phyloP scores from a whole-genome alignment of 164 flowering plant genomes.

The Macadamia tetraphylla region DNA sequence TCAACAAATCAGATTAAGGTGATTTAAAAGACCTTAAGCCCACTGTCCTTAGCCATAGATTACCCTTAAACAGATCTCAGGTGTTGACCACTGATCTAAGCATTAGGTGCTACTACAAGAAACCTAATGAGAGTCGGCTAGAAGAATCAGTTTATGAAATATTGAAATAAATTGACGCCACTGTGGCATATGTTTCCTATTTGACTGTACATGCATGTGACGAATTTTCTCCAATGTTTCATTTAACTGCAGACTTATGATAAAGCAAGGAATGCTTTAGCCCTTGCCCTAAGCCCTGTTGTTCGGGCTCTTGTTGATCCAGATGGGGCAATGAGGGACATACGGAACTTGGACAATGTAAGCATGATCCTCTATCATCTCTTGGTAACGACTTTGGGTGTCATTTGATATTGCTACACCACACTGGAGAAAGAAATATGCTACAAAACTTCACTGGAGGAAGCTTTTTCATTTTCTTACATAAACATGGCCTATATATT shows the following conservation, averaged over 20 bases:
- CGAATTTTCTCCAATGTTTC: constrained; percentile 4
- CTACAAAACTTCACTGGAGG: too few species aligned
- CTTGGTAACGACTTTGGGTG: neutral
- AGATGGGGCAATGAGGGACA: constrained; percentile 87
- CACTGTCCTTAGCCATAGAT: too few species aligned
- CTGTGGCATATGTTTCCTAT: neutral
- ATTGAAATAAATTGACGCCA: too few species aligned
- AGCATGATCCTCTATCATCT: constrained; percentile 15
- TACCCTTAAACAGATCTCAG: too few species aligned
- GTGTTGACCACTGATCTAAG: too few species aligned
- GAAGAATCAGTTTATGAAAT: neutral
- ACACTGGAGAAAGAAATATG: neutral
- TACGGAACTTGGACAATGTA: constrained; percentile 81
- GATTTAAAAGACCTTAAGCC: too few species aligned
- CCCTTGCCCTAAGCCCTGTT: constrained; percentile 96
- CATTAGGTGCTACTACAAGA: too few species aligned
- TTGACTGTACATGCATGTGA: constrained; percentile 2
- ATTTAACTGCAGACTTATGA: constrained; percentile 67
- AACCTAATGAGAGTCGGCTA: too few species aligned
- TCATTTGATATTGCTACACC: neutral
- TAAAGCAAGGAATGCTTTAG: constrained; percentile 92
- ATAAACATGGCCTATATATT: neutral
- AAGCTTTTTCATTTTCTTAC: neutral
- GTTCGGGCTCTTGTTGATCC: constrained; percentile 92
- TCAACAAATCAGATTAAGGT: constrained; percentile 90